Evolutionary conservation across 495 filamentous ascomycete genomes (phyloP).

Genomic region (Neurospora terricola): DNA sequence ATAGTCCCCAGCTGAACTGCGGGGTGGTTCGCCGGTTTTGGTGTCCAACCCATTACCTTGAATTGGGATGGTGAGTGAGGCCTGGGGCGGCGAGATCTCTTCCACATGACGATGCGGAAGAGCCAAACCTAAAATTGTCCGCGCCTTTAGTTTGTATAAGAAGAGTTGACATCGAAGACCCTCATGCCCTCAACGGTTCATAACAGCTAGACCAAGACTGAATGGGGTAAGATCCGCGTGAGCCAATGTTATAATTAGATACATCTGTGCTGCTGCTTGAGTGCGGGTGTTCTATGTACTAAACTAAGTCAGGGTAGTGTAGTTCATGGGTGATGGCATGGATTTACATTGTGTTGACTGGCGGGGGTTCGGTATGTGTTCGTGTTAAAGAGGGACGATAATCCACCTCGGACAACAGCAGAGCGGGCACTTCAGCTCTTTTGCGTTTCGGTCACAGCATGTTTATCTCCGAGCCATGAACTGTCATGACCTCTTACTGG

Average conservation of each 20-base stretch:
- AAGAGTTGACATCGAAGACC: not conserved
- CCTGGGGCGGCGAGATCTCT: not conserved
- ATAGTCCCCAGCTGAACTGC: not conserved
- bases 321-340: not conserved
- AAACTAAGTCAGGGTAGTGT: not conserved
- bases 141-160: not conserved
- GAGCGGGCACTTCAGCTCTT: not conserved
- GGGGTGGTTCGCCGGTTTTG: not conserved
- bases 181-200: not conserved
- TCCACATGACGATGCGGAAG: not conserved
- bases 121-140: not conserved
- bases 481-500: not conserved
- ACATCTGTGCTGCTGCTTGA: not conserved
- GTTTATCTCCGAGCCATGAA: not conserved
- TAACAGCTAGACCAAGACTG: not conserved
- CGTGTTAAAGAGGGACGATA: not conserved
- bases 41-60: not conserved
- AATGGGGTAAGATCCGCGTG: not conserved
- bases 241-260: not conserved
- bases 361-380: not conserved
- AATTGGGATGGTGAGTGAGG: not conserved
- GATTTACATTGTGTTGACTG: not conserved
- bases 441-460: not conserved
- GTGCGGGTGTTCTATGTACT: not conserved
- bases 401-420: not conserved